phyloP scores from a whole-genome alignment of 2,329 filamentous ascomycete genomes.

The Botryotinia convoluta region DNA sequence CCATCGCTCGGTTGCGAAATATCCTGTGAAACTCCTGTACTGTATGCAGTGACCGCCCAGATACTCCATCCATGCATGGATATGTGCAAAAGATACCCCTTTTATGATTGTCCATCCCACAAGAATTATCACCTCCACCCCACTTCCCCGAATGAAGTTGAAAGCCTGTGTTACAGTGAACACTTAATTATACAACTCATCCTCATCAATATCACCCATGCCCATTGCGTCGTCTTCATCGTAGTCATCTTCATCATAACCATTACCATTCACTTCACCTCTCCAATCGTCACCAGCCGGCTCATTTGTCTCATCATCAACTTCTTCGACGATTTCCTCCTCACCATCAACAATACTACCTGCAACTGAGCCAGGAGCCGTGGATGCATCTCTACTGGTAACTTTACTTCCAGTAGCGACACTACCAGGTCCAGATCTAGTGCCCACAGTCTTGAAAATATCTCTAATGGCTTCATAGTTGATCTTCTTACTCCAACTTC shows the following conservation, averaged over 20 bases:
- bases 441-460: constrained; percentile 39
- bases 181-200: constrained; percentile 9
- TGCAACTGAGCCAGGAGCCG: constrained; percentile 17
- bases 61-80: background rate
- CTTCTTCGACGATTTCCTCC: background rate
- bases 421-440: constrained; percentile 47
- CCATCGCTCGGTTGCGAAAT: background rate
- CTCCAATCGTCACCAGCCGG: constrained; percentile 14
- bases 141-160: background rate
- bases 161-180: background rate
- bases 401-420: constrained; percentile 44
- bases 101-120: background rate
- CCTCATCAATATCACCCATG: constrained; percentile 17
- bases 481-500: constrained; percentile 70
- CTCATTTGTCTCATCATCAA: background rate
- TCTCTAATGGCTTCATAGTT: constrained; percentile 64
- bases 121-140: background rate
- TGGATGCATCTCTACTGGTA: constrained; percentile 37
- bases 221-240: constrained; percentile 10
- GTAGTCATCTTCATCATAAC: constrained; percentile 16
- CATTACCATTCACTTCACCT: background rate
- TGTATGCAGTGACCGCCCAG: background rate
- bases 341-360: constrained; percentile 15
- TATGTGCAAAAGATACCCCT: background rate
- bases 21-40: background rate